Percentiles rank a stretch among this genome's conserved stretches.
Evolutionary conservation across 768 basidiomycete genomes (phyloP).

Genomic region (Psilocybe cyanescens): DNA sequence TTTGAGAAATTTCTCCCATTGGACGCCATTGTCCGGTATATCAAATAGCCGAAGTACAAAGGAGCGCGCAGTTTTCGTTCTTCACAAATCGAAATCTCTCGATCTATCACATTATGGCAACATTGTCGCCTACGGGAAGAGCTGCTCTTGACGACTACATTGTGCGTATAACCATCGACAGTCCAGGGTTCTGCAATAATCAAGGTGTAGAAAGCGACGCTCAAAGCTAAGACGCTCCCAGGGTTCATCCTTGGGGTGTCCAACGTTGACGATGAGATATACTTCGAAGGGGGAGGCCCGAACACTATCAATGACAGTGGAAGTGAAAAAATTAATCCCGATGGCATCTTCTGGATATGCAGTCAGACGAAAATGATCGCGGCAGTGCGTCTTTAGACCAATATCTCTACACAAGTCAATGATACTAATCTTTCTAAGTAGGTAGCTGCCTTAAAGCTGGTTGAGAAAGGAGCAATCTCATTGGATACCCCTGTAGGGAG

Average conservation of each 20-base stretch:
- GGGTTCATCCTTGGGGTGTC: constrained; percentile 27
- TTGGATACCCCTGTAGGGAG: constrained; percentile 27
- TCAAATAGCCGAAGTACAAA: background rate
- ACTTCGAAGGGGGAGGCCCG: constrained; percentile 32
- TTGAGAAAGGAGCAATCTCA: constrained; percentile 34
- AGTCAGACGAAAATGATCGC: constrained; percentile 42
- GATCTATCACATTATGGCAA: background rate
- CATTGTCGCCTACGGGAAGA: background rate
- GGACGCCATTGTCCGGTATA: background rate
- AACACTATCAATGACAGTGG: constrained; percentile 26
- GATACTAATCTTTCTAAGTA: constrained; percentile 9
- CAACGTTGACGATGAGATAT: constrained; percentile 32
- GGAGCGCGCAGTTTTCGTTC: no score
- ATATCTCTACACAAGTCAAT: background rate
- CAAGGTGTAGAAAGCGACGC: constrained; percentile 12
- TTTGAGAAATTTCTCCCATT: no score
- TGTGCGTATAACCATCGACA: background rate
- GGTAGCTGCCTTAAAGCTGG: constrained; percentile 35
- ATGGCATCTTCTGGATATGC: constrained; percentile 43
- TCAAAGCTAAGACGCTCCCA: constrained; percentile 17
- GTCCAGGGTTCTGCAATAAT: background rate
- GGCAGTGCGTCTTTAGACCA: constrained; percentile 23
- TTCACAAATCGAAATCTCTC: no score
- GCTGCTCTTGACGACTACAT: background rate
- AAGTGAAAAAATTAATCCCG: constrained; percentile 28